Evolutionary conservation across 257 asterid genomes (phyloP), one percentile per base, ranked within the genome.

Genomic region (Nicotiana benthamiana): DNA sequence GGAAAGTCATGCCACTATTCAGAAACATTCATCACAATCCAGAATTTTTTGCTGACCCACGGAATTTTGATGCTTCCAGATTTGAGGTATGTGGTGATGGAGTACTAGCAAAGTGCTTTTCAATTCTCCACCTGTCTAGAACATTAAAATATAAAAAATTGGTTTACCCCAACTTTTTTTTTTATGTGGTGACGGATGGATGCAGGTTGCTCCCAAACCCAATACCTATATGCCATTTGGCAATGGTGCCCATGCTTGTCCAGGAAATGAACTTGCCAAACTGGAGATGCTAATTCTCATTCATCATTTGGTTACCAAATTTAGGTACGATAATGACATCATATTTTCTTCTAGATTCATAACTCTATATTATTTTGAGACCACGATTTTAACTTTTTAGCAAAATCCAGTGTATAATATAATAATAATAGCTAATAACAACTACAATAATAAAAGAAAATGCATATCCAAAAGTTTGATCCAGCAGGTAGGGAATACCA

Each of bases 1-100:
- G 99, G 99, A 95, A 95, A 86, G 98, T 95, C 28, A 90, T 95
- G 97, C 99, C 99, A 9, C 78, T 95, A 56, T 93, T 95, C 87
- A 89, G 98, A 86, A 95, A 91, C 82, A 95, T 95, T 86, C 99
- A 95, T 84, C 97, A 93, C 83, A 93, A 91, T 86, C 94, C 97
- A 24, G 94, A 92, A 77, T 88, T 86, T 89, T 95, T 91, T 77
- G 84, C n/a, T 65, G 89, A 93, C 34, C 98, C 99, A 76, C 90
- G 89, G 80, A 91, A 61, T 27, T 95, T 93, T 84, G 96, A 91
- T 40, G 97, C 99, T 52, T 51, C 81, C 34, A 92, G 98, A 79
- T 93, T 92, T 85, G 89, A 95, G 97, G 98, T 93, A 84, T 79
- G 85, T 75, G 30, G 60, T 75, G 36, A 62, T 43, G 17, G 22